Evolutionary conservation across 1,284 basidiomycete species (phyloP).

Genomic region (Leccinum insigne): DNA sequence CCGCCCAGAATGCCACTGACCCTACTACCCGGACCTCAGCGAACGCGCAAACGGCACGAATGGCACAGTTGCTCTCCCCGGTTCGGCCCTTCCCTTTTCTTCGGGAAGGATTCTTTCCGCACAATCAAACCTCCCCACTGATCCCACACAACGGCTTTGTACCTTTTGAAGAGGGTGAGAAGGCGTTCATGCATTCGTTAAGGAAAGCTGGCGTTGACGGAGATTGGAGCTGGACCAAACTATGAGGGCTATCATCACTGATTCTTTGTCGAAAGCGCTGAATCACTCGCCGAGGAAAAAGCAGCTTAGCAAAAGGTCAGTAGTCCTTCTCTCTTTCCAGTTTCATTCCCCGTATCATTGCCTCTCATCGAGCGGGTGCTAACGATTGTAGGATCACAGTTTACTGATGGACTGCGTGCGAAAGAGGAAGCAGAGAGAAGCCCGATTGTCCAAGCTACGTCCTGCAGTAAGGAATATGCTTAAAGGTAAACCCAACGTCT

Average conservation of each 20-base stretch:
- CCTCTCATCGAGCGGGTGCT: slow-evolving; percentile 7
- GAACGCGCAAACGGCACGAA: slow-evolving; percentile 43
- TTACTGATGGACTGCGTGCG: slow-evolving; percentile 60
- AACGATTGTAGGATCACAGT: slow-evolving; percentile 50
- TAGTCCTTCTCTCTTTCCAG: background rate
- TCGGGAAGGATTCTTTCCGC: slow-evolving; percentile 64
- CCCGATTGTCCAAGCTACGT: slow-evolving; percentile 78
- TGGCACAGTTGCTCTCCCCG: slow-evolving; percentile 49
- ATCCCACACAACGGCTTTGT: slow-evolving; percentile 88
- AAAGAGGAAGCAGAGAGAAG: slow-evolving; percentile 77
- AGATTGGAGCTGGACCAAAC: slow-evolving; percentile 97
- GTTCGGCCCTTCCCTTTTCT: slow-evolving; percentile 56
- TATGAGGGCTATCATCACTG: slow-evolving; percentile 97
- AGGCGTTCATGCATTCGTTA: slow-evolving; percentile 90
- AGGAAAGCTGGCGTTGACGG: slow-evolving; percentile 88
- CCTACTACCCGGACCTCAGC: slow-evolving; percentile 14
- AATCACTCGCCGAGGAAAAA: slow-evolving; percentile 94
- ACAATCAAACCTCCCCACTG: slow-evolving; percentile 75
- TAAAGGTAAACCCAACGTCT: slow-evolving; percentile 80
- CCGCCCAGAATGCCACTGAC: slow-evolving; percentile 9
- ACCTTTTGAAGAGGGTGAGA: slow-evolving; percentile 88
- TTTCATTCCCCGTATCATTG: background rate
- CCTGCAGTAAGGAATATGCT: slow-evolving; percentile 85
- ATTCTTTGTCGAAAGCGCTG: slow-evolving; percentile 95
- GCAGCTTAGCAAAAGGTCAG: slow-evolving; percentile 87